Evolutionary conservation across 371 early-diverging fungal species (phyloP), one percentile per base, ranked within the genome.

Genomic region (Circinella minor): DNA sequence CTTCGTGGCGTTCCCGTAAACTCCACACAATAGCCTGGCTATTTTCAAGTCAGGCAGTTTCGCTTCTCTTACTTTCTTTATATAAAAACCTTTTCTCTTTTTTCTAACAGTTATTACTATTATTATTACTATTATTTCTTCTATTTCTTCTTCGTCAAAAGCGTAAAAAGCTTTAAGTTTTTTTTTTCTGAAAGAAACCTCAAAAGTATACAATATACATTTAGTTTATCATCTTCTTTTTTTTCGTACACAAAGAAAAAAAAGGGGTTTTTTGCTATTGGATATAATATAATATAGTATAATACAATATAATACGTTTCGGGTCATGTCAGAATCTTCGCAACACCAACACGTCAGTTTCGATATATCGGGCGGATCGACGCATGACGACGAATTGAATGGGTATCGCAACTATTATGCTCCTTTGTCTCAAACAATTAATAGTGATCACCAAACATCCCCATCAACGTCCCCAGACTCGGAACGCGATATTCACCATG

Each of bases 341-440:
- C 51, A 51, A 51, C 51, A 47, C 11, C 72, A 73, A 27, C 61
- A 69, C 27, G 73, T 73, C 17, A 69, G 60, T 36, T 73, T 73
- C 59, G 66, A 65, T 55, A 54, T 66, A 17, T n/a, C 67, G 13
- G 70, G 61, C 27, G 49, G 64, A 17, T 61, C 71, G 9, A 43
- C 43, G 18, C 66, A 64, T 37, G 72, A 75, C 5, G 75, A 75
- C 46, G 75, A 75, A 17, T 36, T 67, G 51, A 70, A 67, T 39
- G 66, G 71, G 27, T 75, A 67, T 72, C 57, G 68, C n/a, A 75
- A 74, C 62, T 75, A 75, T 59, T 75, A 72, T 66, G 72, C 75
- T 13, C 75, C 75, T 1, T 59, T 75, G 13, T 68, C 68, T 38
- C 67, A 68, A 34, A 51, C 69, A 4, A 51, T 46, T 18, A 62